Percentiles rank a stretch among this genome's conserved stretches.
These are phyloP conservation scores for Pseudozyma pruni DNA, from an alignment of 1,284 basidiomycete species.

Conservation along the genomic window DNA sequence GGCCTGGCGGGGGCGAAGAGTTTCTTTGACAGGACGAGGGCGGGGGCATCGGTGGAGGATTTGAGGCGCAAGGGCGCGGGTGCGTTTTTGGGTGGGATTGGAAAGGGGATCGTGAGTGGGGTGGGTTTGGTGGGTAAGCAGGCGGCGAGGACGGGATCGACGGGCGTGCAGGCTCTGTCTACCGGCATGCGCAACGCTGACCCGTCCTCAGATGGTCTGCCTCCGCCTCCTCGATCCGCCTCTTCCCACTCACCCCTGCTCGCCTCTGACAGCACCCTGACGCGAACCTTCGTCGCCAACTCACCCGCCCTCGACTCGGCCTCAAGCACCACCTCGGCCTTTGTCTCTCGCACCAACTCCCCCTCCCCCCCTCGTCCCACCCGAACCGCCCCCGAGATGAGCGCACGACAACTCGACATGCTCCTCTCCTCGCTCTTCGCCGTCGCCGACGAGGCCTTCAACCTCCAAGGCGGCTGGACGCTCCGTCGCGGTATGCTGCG, in stretches of 20 bases:
- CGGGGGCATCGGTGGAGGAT: constrained; percentile 49
- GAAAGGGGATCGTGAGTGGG: constrained; percentile 56
- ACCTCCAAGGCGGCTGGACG: constrained; percentile 66
- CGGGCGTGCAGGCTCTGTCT: constrained; percentile 27
- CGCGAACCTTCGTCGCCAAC: constrained; percentile 3
- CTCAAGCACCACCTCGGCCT: constrained; percentile 26
- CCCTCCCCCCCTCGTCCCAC: constrained; percentile 21
- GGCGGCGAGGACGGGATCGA: constrained; percentile 41
- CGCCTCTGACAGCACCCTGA: constrained; percentile 11
- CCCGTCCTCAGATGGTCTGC: background rate
- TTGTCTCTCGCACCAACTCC: constrained; percentile 40
- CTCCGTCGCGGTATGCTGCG: constrained; percentile 66
- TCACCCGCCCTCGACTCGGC: constrained; percentile 26
- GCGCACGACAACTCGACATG: constrained; percentile 60
- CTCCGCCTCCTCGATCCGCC: constrained; percentile 8
- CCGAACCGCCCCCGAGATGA: constrained; percentile 22
- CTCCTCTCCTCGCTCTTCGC: constrained; percentile 66
- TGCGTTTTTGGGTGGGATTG: constrained; percentile 47
- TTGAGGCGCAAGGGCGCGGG: constrained; percentile 25
- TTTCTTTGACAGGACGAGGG: constrained; percentile 61
- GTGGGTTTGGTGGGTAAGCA: constrained; percentile 58
- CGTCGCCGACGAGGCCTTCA: constrained; percentile 67
- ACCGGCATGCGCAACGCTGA: constrained; percentile 1
- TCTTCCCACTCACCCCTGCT: background rate
- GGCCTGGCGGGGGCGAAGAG: constrained; percentile 37